Conservation (phyloP, 768 basidiomycete genomes). For the Paxillus involutus region DNA sequence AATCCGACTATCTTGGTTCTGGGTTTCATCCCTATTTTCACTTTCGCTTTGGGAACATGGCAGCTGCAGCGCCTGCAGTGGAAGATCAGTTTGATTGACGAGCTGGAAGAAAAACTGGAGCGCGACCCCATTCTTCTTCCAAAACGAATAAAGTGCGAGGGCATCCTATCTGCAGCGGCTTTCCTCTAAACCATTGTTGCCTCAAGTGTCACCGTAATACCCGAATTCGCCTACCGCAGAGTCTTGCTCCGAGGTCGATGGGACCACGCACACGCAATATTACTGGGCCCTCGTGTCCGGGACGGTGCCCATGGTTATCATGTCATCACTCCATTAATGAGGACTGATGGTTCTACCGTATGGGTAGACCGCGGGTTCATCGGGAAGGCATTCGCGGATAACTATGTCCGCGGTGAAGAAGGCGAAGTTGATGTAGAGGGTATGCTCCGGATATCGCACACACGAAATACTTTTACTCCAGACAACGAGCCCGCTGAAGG, state of each 20-base stretch:
- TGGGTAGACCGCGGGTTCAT: slow-evolving; percentile 95
- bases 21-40: slow-evolving; percentile 87
- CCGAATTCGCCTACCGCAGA: slow-evolving; percentile 88
- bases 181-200: slow-evolving; percentile 17
- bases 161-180: slow-evolving; percentile 14
- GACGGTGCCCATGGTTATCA: slow-evolving; percentile 89
- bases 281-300: slow-evolving; percentile 83
- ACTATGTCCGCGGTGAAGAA: slow-evolving; percentile 36
- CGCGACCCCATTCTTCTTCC: slow-evolving; percentile 79
- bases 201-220: slow-evolving; percentile 66
- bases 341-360: slow-evolving; percentile 79
- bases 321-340: slow-evolving; percentile 81
- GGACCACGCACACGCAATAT: slow-evolving; percentile 75
- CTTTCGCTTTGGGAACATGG: slow-evolving; percentile 90
- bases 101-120: slow-evolving; percentile 87
- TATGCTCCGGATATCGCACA: slow-evolving; percentile 80
- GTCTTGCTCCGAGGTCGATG: slow-evolving; percentile 78
- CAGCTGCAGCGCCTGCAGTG: slow-evolving; percentile 91
- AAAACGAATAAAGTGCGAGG: slow-evolving; percentile 77
- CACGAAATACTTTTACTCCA: slow-evolving; percentile 81
- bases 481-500: slow-evolving; percentile 79
- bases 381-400: slow-evolving; percentile 49
- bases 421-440: slow-evolving; percentile 76
- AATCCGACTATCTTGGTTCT: slow-evolving; percentile 73
- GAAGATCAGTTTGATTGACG: slow-evolving; percentile 93